Conservation (phyloP, 768 basidiomycete genomes). For the Lentinula aciculospora region DNA sequence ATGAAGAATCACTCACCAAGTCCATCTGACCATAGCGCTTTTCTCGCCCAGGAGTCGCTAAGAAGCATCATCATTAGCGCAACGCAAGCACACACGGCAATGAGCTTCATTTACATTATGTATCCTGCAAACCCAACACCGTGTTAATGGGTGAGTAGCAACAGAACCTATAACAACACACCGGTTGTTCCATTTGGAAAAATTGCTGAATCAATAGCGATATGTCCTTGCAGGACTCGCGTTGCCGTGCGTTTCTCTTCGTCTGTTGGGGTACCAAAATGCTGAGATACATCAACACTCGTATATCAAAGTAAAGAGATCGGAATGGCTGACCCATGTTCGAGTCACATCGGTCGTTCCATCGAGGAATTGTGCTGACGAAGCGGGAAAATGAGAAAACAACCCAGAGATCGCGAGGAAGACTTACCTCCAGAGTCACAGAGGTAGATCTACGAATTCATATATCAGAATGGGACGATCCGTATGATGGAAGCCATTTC, state of each 20-base stretch:
- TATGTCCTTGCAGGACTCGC: conserved; percentile 86
- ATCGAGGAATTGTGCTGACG: conserved; percentile 74
- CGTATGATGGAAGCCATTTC: not conserved
- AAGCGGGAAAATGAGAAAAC: not conserved
- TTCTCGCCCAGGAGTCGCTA: conserved; percentile 79
- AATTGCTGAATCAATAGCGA: conserved; percentile 79
- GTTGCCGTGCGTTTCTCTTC: conserved; percentile 89
- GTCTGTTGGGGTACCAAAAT: conserved; percentile 80
- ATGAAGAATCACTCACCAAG: conserved; percentile 46
- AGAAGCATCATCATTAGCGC: not conserved
- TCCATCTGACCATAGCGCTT: conserved; percentile 81
- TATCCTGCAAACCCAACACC: conserved; percentile 35
- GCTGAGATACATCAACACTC: conserved; percentile 33
- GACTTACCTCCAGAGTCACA: conserved; percentile 81
- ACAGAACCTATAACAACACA: conserved; percentile 24
- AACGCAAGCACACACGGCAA: not conserved
- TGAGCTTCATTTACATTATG: conserved; percentile 38
- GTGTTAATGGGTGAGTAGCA: not conserved
- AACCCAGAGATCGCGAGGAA: not conserved
- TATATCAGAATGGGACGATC: not conserved
- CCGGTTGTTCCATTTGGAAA: conserved; percentile 83
- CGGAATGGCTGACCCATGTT: conserved; percentile 56
- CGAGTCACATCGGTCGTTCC: conserved; percentile 95
- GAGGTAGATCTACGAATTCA: conserved; percentile 30
- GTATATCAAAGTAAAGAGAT: not conserved